Evolutionary conservation across 208 protist genomes (phyloP), one percentile per base, ranked within the genome.

Genomic region (Crithidia bombi): DNA sequence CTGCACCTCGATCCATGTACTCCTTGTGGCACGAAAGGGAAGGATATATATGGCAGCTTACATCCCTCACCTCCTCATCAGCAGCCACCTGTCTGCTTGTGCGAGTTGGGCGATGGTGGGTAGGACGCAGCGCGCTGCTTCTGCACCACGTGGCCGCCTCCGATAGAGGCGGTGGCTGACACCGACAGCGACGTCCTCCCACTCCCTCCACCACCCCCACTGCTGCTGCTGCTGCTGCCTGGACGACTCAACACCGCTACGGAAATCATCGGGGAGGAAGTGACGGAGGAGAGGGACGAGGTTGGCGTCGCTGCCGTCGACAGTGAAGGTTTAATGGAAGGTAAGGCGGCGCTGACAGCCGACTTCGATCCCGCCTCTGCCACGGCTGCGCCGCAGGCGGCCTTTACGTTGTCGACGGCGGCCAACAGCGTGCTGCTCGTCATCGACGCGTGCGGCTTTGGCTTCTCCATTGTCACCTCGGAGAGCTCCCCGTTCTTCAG

Each of bases 401-500:
- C 51, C 19, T 32, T 62, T 15, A 30, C 69, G 43, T 51, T 19
- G 21, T 46, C 23, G 0, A 58, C 61, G n/a, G 49, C 36, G 2
- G 68, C 19, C 47, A 61, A 23, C 30, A 73, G 30, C 5, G 23
- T 43, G 5, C 21, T 56, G 38, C n/a, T 56, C 39, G 25, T 19
- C 36, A 65, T 23, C 47, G 67, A 49, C 21, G 50, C 44, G 32
- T 21, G 23, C 23, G 52, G 69, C 38, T 36, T 61, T 17, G 62
- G 57, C 39, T 57, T 65, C 78, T 79, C 70, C 73, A 79, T 79
- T 43, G 35, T 28, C 52, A 83, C 78, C 51, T 88, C 82, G 41
- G 78, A 67, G 49, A 91, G 70, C 23, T 61, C 73, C 11, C 85
- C 85, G 12, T 69, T 62, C 62, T 79, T 80, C 38, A 91, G 35